Base-by-base conservation (phyloP, 2,329 filamentous ascomycete species). In the Camptophora hylomeconis region DNA sequence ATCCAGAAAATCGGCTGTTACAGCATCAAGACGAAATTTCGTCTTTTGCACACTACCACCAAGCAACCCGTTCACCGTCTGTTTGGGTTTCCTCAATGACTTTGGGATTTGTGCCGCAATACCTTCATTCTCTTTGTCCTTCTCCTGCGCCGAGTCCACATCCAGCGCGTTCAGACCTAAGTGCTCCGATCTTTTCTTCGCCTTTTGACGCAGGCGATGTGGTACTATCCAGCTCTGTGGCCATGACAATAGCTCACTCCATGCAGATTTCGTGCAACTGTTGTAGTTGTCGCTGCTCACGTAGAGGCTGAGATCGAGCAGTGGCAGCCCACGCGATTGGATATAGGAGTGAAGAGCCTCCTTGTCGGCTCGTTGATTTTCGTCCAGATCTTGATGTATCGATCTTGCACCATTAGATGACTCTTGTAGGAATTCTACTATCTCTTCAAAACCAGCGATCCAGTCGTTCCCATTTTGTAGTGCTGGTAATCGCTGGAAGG, bases 281-380 rank as follows among this genome's bases (percentile, higher is more conserved):
- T 74, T 65, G 69, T 89, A 98, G 60, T 95, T 94, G 39, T 83
- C 73, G 33, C 78, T 81, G 17, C 84, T 89, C 39, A 89, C 79
- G 53, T 92, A 95, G 44, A 95, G 75, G 28, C 76, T 86, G 33
- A 94, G 73, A 45, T 92, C 80, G 45, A 94, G 53, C 36, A 95
- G 69, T 17, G 78, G 72, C 27, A 75, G 72, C n/a, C 78, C 81
- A 34, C 77, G 74, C 15, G 75, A 69, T 49, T 75, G 65, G 42
- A 94, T 60, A 54, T 86, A 86, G 38, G 80, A 69, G 19, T 70
- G 62, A 55, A 56, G 58, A 13, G 41, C 53, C 53, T 37, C 27
- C n/a, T 31, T 26, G 27, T 69, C 65, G 22, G 64, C 65, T 19
- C 43, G 53, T 28, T 60, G 53, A 28, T 53, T 45, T 15, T 51